phyloP scores from a whole-genome alignment of 345 rosid genomes.

The Bruguiera sexangula region DNA sequence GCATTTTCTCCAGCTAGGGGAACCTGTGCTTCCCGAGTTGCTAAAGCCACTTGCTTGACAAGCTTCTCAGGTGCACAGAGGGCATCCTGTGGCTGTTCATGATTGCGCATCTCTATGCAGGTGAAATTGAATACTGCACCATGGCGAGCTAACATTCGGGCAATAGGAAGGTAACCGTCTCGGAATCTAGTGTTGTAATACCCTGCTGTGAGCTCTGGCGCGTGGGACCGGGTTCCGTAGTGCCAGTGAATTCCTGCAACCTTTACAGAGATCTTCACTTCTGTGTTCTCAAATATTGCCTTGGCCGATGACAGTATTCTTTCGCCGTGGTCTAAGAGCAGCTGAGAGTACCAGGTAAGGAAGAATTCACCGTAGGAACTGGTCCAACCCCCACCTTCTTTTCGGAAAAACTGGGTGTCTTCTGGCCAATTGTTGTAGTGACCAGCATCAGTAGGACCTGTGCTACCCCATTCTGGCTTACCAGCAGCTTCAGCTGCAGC shows the following conservation, averaged over 20 bases:
- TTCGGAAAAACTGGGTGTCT: slow-evolving; percentile 75
- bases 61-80: slow-evolving; percentile 93
- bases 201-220: slow-evolving; percentile 98
- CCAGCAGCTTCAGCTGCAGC: slow-evolving; percentile 89
- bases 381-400: slow-evolving; percentile 86
- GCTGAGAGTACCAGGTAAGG: slow-evolving; percentile 85
- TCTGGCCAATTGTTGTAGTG: slow-evolving; percentile 95
- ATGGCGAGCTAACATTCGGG: slow-evolving; percentile 79
- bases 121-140: slow-evolving; percentile 94
- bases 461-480: slow-evolving; percentile 90
- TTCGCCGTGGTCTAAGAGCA: slow-evolving; percentile 79
- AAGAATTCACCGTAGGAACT: slow-evolving; percentile 85
- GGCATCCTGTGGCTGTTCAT: slow-evolving; percentile 95
- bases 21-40: slow-evolving; percentile 60
- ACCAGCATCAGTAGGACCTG: slow-evolving; percentile 97
- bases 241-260: slow-evolving; percentile 98
- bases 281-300: slow-evolving; percentile 40
- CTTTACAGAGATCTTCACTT: slow-evolving; percentile 76
- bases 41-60: slow-evolving; percentile 80
- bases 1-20: slow-evolving; percentile 96
- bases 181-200: slow-evolving; percentile 85
- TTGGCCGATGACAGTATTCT: slow-evolving; percentile 68
- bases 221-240: slow-evolving; percentile 88
- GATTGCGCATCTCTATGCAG: slow-evolving; percentile 92
- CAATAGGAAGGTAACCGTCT: slow-evolving; percentile 90